Conservation (phyloP, 2,329 filamentous ascomycete species). For the Diaporthe eres region DNA sequence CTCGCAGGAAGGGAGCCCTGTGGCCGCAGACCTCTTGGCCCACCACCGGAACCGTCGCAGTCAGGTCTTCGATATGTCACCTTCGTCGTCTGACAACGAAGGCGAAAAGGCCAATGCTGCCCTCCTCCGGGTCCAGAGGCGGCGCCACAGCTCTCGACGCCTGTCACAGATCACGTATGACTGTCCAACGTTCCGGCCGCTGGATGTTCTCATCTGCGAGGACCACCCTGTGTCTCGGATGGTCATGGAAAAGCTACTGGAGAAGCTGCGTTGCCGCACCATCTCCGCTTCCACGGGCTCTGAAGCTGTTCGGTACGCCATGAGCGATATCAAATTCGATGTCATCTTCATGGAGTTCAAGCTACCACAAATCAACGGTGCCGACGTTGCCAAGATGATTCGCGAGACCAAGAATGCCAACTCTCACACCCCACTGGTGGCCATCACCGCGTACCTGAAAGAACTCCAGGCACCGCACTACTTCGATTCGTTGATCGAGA, state of each 20-base stretch:
- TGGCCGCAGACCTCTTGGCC: slow-evolving; percentile 75
- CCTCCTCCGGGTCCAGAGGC: slow-evolving; percentile 89
- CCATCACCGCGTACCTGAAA: slow-evolving; percentile 97
- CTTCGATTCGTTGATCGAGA: slow-evolving; percentile 96
- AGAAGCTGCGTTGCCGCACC: slow-evolving; percentile 94
- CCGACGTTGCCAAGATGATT: slow-evolving; percentile 97
- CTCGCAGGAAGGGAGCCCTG: slow-evolving; percentile 89
- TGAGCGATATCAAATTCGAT: slow-evolving; percentile 98
- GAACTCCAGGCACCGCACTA: slow-evolving; percentile 95
- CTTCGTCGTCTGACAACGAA: slow-evolving; percentile 97
- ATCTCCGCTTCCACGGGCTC: slow-evolving; percentile 92
- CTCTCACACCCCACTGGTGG: slow-evolving; percentile 93
- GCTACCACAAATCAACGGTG: slow-evolving; percentile 92
- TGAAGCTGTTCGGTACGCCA: slow-evolving; percentile 92
- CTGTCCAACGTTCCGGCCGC: slow-evolving; percentile 88
- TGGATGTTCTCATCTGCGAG: slow-evolving; percentile 97
- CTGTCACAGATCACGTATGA: slow-evolving; percentile 91
- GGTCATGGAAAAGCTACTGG: slow-evolving; percentile 98
- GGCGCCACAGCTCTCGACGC: slow-evolving; percentile 94
- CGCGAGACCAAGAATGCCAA: slow-evolving; percentile 97
- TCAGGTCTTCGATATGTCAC: slow-evolving; percentile 96
- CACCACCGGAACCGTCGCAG: slow-evolving; percentile 92
- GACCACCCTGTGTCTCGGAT: slow-evolving; percentile 96
- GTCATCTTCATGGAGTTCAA: slow-evolving; percentile 99
- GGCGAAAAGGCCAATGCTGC: slow-evolving; percentile 88